Percentiles rank a stretch among this genome's conserved stretches.
Evolutionary conservation across 1,284 basidiomycete genomes (phyloP).

Genomic region (Mycosarcoma maydis): DNA sequence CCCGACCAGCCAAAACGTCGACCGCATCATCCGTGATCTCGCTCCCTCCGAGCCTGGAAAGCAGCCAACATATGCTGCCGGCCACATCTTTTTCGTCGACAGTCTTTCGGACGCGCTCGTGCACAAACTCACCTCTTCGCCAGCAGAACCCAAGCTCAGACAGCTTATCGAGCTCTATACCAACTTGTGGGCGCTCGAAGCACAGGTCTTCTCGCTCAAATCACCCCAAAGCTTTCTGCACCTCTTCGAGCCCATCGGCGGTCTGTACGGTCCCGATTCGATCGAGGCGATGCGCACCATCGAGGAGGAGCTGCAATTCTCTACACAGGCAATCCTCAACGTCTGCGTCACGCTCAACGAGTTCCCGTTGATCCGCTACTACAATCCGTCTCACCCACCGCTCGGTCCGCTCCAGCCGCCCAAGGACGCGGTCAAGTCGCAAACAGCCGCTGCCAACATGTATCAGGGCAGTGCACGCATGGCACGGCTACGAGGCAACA

Average conservation of each 20-base stretch:
- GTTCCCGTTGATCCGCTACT: slow-evolving; percentile 93
- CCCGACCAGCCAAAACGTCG: slow-evolving; percentile 91
- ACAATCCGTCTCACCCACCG: slow-evolving; percentile 81
- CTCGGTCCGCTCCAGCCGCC: slow-evolving; percentile 75
- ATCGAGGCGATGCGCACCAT: slow-evolving; percentile 53
- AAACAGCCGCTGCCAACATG: slow-evolving; percentile 44
- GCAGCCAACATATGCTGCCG: slow-evolving; percentile 79
- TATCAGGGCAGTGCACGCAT: slow-evolving; percentile 52
- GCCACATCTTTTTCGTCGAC: slow-evolving; percentile 94
- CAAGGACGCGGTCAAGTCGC: slow-evolving; percentile 41
- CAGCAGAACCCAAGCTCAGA: slow-evolving; percentile 58
- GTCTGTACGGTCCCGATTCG: slow-evolving; percentile 70
- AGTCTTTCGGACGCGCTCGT: slow-evolving; percentile 71
- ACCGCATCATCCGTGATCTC: slow-evolving; percentile 77
- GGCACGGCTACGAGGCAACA: slow-evolving; percentile 42
- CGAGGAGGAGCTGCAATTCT: slow-evolving; percentile 62
- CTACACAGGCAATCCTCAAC: slow-evolving; percentile 70
- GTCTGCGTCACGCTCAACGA: slow-evolving; percentile 91
- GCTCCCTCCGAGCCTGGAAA: slow-evolving; percentile 33
- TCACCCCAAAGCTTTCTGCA: slow-evolving; percentile 51
- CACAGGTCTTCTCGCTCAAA: slow-evolving; percentile 61
- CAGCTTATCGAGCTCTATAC: slow-evolving; percentile 65
- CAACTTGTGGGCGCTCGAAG: slow-evolving; percentile 60
- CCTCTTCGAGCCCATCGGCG: slow-evolving; percentile 45
- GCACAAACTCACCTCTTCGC: slow-evolving; percentile 60